Conservation (phyloP, 441 rosid genomes). For the Breynia disticha region DNA sequence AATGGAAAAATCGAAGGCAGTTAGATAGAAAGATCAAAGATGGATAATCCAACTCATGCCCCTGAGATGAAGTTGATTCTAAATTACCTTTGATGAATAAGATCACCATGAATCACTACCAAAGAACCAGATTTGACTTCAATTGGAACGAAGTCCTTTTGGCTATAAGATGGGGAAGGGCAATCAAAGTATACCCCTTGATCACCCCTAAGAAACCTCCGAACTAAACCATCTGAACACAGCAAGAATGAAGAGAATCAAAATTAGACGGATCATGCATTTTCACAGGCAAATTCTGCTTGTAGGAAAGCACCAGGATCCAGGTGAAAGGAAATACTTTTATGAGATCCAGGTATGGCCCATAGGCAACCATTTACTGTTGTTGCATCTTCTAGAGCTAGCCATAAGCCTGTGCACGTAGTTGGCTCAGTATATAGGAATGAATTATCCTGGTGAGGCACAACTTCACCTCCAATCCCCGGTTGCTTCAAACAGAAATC, state of each 20-base stretch:
- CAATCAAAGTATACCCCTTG: slow-evolving; percentile 70
- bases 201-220: slow-evolving; percentile 76
- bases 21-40: neutral
- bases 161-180: slow-evolving; percentile 67
- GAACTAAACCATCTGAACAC: slow-evolving; percentile 68
- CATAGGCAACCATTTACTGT: slow-evolving; percentile 78
- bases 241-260: neutral
- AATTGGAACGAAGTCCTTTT: slow-evolving; percentile 68
- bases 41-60: neutral
- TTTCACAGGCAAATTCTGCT: neutral
- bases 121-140: slow-evolving; percentile 93
- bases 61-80: neutral
- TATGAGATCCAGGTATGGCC: slow-evolving; percentile 97
- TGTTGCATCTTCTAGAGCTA: slow-evolving; percentile 92
- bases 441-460: slow-evolving; percentile 90
- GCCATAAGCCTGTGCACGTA: slow-evolving; percentile 89
- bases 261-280: slow-evolving; percentile 11
- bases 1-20: neutral
- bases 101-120: slow-evolving; percentile 82
- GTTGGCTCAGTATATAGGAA: slow-evolving; percentile 81
- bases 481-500: slow-evolving; percentile 59
- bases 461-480: slow-evolving; percentile 97
- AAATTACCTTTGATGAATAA: slow-evolving; percentile 79
- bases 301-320: too few relatives aligned
- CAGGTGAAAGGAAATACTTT: slow-evolving; percentile 30